Evolutionary conservation across 2,329 filamentous ascomycete species (phyloP), one percentile per base, ranked within the genome.

Genomic region (Fonsecaea nubica): DNA sequence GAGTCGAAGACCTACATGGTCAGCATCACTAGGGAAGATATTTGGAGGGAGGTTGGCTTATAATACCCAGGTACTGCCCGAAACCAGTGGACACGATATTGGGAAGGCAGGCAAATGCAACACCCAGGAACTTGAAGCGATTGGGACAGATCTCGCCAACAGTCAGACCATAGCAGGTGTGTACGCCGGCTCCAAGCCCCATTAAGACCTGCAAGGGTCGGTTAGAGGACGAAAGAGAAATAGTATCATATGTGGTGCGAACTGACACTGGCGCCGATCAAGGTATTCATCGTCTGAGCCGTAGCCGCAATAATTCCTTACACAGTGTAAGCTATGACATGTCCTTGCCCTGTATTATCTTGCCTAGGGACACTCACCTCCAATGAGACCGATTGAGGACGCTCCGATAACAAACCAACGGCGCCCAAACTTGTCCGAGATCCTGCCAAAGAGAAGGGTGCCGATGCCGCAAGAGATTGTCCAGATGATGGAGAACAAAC

Each of bases 241-340:
- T 32, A 18, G 50, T 53, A 53, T 12, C 18, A 53, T 53, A 30
- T 36, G 32, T 45, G 3, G 21, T 52, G 50, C 32, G 50, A 18
- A 42, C 40, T 42, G 13, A 55, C 69, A 42, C 65, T 68, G 33
- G 75, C 75, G 18, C 72, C 76, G 38, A 77, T 72, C 33, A 77
- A 65, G 3, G 74, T 74, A 50, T 77, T 71, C 64, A 77, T 75
- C 38, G 66, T 69, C 54, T 76, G 63, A 13, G 76, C 75, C 6
- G 74, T 76, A n/a, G 63, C 71, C 3, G 73, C 75, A 30, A 77
- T 67, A 42, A 76, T 75, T 42, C 40, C 40, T 42, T 13, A 42
- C 40, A 42, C 40, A 5, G 4, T 53, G 50, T 53, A 21, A 53
- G 50, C 50, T 52, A n/a, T 2, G 36, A 1, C 40, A n/a, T 42